phyloP scores from a whole-genome alignment of 768 basidiomycete species.

The Coprinopsis cinerea region DNA sequence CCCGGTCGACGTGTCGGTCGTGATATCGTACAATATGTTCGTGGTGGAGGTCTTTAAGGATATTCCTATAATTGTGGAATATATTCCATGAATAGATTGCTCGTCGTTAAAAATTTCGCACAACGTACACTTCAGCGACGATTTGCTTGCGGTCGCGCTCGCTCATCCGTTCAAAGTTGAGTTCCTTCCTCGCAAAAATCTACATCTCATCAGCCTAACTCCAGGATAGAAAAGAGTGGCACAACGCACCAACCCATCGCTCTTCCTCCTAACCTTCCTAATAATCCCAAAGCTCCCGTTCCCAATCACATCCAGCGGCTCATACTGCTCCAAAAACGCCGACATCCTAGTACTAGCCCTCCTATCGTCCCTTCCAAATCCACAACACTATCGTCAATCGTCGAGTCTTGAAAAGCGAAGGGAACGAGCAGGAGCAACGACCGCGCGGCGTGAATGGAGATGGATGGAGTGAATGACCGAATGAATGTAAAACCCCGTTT shows the following conservation, averaged over 20 bases:
- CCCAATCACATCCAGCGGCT: conserved; percentile 86
- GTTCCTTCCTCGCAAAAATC: conserved; percentile 89
- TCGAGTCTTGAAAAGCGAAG: no score
- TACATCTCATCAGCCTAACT: conserved; percentile 21
- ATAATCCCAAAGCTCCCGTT: conserved; percentile 98
- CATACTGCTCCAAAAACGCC: conserved; percentile 73
- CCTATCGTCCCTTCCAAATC: no score
- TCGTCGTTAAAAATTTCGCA: neutral
- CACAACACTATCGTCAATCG: no score
- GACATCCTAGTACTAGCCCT: conserved; percentile 10
- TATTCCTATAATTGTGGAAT: conserved; percentile 54
- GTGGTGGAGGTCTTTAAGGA: conserved; percentile 92
- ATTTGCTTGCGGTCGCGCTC: conserved; percentile 96
- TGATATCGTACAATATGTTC: conserved; percentile 96
- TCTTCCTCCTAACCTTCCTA: conserved; percentile 82
- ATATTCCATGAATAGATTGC: neutral
- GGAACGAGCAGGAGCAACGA: no score
- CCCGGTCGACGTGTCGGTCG: conserved; percentile 87
- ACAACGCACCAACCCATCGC: conserved; percentile 70
- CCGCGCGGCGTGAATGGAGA: no score
- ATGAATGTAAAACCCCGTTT: no score
- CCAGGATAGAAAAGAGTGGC: conserved; percentile 1
- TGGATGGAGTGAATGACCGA: no score
- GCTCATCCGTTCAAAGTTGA: conserved; percentile 96
- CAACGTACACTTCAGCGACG: conserved; percentile 90